Evolutionary conservation across 2,329 filamentous ascomycete genomes (phyloP), one percentile per base, ranked within the genome.

Genomic region (Rhynchosporium secalis): DNA sequence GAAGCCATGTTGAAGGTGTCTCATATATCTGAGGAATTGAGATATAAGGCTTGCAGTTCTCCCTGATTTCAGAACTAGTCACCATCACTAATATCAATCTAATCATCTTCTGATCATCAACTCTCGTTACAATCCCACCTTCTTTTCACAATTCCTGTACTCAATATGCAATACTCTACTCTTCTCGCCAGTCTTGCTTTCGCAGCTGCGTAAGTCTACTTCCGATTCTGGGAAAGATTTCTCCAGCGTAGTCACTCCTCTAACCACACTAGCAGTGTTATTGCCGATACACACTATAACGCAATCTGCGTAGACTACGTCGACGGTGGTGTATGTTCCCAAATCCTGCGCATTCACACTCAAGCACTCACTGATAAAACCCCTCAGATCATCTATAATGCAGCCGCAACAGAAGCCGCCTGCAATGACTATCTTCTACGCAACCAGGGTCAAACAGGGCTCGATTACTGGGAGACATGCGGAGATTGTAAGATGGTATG

Each of bases 221-320:
- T 7, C 43, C 9, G 3, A 9, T 10, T 7, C 3, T 41, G 28
- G 7, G 5, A 29, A 15, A 29, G 13, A 43, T 33, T 33, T n/a
- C 12, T 2, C 12, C 20, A n/a, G 20, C 20, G 20, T 20, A 20
- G 20, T 20, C 20, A 20, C 20, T 20, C 20, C 20, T 20, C n/a
- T 56, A 49, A 41, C 28, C 28, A 33, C 3, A 28, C 20, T 9
- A 13, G 12, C 41, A 65, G 62, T 26, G 70, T 66, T 2, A 29
- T 70, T 9, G 71, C 71, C 47, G 48, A 71, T 51, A 57, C 68
- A 9, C 70, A 72, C 58, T 56, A 58, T 29, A 66, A 46, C 64
- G 65, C 56, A 7, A 46, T 65, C 33, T 68, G 65, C 45, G 38
- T 65, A 3, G 58, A 66, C 31, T 15, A 41, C 5, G 58, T 54